phyloP scores from a whole-genome alignment of 2,329 filamentous ascomycete species.

The Bimuria novae-zelandiae region DNA sequence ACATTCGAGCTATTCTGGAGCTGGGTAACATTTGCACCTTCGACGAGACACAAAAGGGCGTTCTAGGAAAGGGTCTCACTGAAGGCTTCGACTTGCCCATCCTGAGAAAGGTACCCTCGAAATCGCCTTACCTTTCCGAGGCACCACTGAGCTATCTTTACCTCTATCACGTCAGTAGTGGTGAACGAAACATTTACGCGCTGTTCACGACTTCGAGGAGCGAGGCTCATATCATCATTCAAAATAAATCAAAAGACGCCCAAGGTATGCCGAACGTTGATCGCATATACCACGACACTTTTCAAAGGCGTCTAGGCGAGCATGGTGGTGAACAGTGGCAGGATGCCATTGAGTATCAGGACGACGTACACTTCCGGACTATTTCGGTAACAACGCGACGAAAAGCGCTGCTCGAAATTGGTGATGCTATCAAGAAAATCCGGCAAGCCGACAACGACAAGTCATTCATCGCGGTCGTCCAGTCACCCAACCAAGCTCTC shows the following conservation, averaged over 20 bases:
- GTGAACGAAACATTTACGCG: constrained; percentile 91
- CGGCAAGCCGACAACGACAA: constrained; percentile 76
- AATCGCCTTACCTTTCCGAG: constrained; percentile 75
- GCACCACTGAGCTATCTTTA: constrained; percentile 83
- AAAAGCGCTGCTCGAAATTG: constrained; percentile 85
- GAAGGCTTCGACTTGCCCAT: constrained; percentile 87
- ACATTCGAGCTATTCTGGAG: constrained; percentile 83
- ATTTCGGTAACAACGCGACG: constrained; percentile 86
- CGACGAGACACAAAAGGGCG: constrained; percentile 85
- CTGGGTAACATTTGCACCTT: constrained; percentile 92
- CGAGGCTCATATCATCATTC: constrained; percentile 84
- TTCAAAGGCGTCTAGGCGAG: constrained; percentile 68
- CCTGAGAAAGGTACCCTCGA: constrained; percentile 68
- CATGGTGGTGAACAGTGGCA: constrained; percentile 74
- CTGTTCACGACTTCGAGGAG: constrained; percentile 82
- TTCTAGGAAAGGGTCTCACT: constrained; percentile 89
- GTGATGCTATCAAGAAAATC: constrained; percentile 87
- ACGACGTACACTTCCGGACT: constrained; percentile 81
- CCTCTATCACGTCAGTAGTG: constrained; percentile 87
- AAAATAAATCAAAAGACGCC: constrained; percentile 79
- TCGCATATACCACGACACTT: constrained; percentile 81
- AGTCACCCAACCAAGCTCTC: constrained; percentile 82
- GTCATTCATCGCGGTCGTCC: constrained; percentile 83
- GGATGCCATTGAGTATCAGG: constrained; percentile 83
- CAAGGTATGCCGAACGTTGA: constrained; percentile 89